Evolutionary conservation across 345 rosid species (phyloP), one percentile per base, ranked within the genome.

Genomic region (Toxicodendron radicans): DNA sequence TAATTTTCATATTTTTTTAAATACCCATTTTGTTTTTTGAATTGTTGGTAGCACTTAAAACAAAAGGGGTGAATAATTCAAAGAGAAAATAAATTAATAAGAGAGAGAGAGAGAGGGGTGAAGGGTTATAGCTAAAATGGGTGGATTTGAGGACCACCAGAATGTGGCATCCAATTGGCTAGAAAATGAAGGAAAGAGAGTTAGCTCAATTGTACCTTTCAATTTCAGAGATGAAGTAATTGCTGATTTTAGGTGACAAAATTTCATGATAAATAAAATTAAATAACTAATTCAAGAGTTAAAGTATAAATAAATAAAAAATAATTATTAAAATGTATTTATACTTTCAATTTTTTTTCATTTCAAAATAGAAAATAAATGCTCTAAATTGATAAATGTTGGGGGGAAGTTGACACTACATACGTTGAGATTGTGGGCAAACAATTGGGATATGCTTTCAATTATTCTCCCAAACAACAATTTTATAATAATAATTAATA

Each of bases 181-280:
- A 35, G 8, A 12, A 35, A 10, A 1, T 51, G 54, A 51, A 51
- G 54, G 17, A 3, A 52, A 33, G 30, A 32, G 38, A 12, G 62
- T 54, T 69, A 53, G 72, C 62, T 20, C 32, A 38, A 3, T 14
- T 43, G 72, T 68, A 32, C 3, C 72, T 68, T 54, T 68, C 72
- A 7, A 20, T 3, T 12, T 35, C 32, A 35, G 7, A 35, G 8
- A 10, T 0, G 48, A 20, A 20, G 7, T 54, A 20, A 68, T 53
- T 54, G 49, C 61, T 2, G 5, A 2, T 53, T 54, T 54, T 54
- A 7, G 72, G n/a, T 35, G 13, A 33, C 10, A 30, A 27, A 23
- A 3, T 14, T 48, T 66, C 20, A 7, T 0, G 8, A n/a, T 35
- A 17, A 27, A n/a, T 27, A 27, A 38, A 38, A n/a, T 10, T 58